These are phyloP conservation scores for Nepenthes alata DNA, from an alignment of 179 eudicot species.

Conservation along the genomic window DNA sequence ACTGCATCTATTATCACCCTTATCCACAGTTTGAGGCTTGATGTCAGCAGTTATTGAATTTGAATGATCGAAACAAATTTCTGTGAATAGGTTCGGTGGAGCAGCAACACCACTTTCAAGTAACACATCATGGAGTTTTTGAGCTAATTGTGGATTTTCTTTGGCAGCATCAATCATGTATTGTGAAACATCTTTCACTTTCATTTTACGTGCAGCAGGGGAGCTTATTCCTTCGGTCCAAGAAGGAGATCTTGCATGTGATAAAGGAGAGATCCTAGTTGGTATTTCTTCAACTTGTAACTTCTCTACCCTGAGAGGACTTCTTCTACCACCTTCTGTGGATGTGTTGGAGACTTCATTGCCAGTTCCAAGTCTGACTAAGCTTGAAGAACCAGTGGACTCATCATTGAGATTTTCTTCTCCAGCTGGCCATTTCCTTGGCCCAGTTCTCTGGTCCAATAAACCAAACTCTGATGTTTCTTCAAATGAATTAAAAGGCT, in stretches of 20 bases:
- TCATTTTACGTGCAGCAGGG: slow-evolving; percentile 75
- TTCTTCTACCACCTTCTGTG: slow-evolving; percentile 14
- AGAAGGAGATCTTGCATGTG: slow-evolving; percentile 84
- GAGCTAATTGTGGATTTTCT: slow-evolving; percentile 92
- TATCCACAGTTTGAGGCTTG: slow-evolving; percentile 22
- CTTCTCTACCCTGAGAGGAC: slow-evolving; percentile 18
- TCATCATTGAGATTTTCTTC: slow-evolving; percentile 18
- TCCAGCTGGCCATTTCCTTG: slow-evolving; percentile 17
- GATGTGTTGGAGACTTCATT: too few relatives aligned
- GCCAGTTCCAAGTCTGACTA: too few relatives aligned
- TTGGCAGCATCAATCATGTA: slow-evolving; percentile 97
- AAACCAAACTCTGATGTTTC: slow-evolving; percentile 33
- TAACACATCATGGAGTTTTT: slow-evolving; percentile 87
- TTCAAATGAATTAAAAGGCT: slow-evolving; percentile 34
- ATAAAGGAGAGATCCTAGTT: slow-evolving; percentile 24
- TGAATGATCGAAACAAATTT: slow-evolving; percentile 44
- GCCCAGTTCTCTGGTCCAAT: slow-evolving; percentile 16
- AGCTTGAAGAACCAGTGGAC: too few relatives aligned
- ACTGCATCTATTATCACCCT: slow-evolving; percentile 19
- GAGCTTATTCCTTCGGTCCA: slow-evolving; percentile 98
- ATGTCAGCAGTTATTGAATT: slow-evolving; percentile 17
- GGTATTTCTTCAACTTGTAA: slow-evolving; percentile 22
- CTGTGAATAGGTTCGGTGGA: slow-evolving; percentile 74
- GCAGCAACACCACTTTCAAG: slow-evolving; percentile 96
- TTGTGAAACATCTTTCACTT: slow-evolving; percentile 90